Percentiles rank a stretch among this genome's conserved stretches.
Evolutionary conservation across 345 rosid species (phyloP).

Genomic region (Dimocarpus longan): DNA sequence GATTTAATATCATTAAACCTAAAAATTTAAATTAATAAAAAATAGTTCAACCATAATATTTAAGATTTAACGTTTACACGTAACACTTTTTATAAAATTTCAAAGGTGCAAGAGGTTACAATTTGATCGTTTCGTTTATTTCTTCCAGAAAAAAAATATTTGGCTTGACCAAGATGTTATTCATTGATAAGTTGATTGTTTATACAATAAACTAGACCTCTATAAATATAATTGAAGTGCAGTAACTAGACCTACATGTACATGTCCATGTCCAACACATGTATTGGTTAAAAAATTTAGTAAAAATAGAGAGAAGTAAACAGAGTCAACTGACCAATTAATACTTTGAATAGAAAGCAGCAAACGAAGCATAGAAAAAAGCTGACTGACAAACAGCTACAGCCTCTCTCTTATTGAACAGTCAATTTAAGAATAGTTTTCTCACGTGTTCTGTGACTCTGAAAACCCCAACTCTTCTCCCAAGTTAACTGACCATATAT

Average conservation of each 20-base stretch:
- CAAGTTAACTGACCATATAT: neutral
- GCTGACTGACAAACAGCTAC: neutral
- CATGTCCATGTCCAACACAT: neutral
- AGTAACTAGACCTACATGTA: neutral
- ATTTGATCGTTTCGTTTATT: neutral
- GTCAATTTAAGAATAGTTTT: neutral
- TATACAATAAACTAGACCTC: neutral
- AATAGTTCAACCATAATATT: no score
- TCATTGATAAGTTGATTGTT: neutral
- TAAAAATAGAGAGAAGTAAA: neutral
- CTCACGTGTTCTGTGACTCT: neutral
- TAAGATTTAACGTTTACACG: no score
- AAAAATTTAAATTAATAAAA: no score
- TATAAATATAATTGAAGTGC: no score
- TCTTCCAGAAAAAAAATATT: neutral
- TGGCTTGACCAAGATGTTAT: neutral
- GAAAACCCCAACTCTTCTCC: neutral
- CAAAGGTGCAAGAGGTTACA: neutral
- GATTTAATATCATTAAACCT: no score
- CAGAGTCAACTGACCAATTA: slow-evolving; percentile 18
- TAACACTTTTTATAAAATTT: no score
- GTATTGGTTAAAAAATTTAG: neutral
- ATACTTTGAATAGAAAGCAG: neutral
- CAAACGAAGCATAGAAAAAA: neutral
- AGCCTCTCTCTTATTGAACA: neutral